phyloP scores from a whole-genome alignment of 2,329 filamentous ascomycete species.

The Verticillium klebahnii region DNA sequence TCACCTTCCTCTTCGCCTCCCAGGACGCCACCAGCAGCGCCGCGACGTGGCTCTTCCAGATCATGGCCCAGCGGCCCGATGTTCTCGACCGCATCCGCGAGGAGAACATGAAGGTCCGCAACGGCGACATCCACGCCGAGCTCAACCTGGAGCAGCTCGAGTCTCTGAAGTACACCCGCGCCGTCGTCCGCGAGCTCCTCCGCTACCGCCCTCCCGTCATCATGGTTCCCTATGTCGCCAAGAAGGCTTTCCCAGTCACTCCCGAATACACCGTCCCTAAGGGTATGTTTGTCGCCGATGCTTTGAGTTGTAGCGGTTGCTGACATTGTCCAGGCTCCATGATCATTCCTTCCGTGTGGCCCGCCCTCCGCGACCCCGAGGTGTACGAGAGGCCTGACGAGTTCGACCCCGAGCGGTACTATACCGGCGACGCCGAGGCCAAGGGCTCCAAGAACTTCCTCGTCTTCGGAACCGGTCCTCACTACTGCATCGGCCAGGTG shows the following conservation, averaged over 20 bases:
- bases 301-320: neutral
- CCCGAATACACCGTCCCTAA: slow-evolving; percentile 88
- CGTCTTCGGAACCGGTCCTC: slow-evolving; percentile 91
- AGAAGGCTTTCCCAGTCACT: slow-evolving; percentile 92
- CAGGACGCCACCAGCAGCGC: slow-evolving; percentile 96
- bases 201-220: slow-evolving; percentile 94
- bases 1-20: slow-evolving; percentile 95
- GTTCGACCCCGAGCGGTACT: slow-evolving; percentile 90
- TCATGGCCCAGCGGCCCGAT: slow-evolving; percentile 90
- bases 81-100: slow-evolving; percentile 84
- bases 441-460: slow-evolving; percentile 90
- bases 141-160: slow-evolving; percentile 85
- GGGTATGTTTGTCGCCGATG: slow-evolving; percentile 36
- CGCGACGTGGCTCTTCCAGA: slow-evolving; percentile 91
- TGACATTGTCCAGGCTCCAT: slow-evolving; percentile 60
- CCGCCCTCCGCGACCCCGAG: slow-evolving; percentile 86
- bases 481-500: slow-evolving; percentile 92
- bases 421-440: slow-evolving; percentile 81
- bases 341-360: slow-evolving; percentile 88
- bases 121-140: slow-evolving; percentile 65
- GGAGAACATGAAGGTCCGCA: slow-evolving; percentile 76
- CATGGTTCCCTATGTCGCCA: slow-evolving; percentile 93
- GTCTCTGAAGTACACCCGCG: slow-evolving; percentile 82
- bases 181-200: slow-evolving; percentile 84
- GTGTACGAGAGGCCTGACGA: slow-evolving; percentile 85